phyloP scores from a whole-genome alignment of 129 eudicot species.

The Apium graveolens region DNA sequence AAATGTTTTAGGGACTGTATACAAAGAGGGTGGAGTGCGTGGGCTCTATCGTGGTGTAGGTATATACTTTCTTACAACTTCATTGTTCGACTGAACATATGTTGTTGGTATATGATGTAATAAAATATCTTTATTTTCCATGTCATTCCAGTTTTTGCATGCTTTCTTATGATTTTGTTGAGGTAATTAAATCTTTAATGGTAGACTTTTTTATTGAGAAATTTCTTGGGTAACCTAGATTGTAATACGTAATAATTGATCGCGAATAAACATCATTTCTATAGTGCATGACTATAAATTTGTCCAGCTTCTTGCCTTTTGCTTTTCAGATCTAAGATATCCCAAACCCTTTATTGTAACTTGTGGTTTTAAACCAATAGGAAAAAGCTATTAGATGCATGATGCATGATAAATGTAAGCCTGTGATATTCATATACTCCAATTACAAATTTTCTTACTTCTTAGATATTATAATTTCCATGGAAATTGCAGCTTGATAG shows the following conservation, averaged over 20 bases:
- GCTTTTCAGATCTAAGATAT: not conserved
- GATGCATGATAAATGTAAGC: too few relatives aligned
- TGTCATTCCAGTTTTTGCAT: not conserved
- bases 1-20: conserved; percentile 69
- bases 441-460: too few relatives aligned
- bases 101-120: not conserved
- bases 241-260: not conserved
- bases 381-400: not conserved
- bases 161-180: not conserved
- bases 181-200: not conserved
- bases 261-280: not conserved
- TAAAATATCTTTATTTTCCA: not conserved
- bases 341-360: not conserved
- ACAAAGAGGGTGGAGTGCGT: conserved; percentile 88
- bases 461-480: too few relatives aligned
- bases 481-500: too few relatives aligned
- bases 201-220: not conserved
- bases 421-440: not conserved
- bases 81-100: not conserved
- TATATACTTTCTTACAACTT: conserved; percentile 14
- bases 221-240: not conserved
- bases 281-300: not conserved
- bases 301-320: not conserved
- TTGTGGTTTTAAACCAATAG: not conserved
- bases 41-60: conserved; percentile 94